Evolutionary conservation across 371 early-diverging fungal species (phyloP), one percentile per base, ranked within the genome.

Genomic region (Mucor racemosus): DNA sequence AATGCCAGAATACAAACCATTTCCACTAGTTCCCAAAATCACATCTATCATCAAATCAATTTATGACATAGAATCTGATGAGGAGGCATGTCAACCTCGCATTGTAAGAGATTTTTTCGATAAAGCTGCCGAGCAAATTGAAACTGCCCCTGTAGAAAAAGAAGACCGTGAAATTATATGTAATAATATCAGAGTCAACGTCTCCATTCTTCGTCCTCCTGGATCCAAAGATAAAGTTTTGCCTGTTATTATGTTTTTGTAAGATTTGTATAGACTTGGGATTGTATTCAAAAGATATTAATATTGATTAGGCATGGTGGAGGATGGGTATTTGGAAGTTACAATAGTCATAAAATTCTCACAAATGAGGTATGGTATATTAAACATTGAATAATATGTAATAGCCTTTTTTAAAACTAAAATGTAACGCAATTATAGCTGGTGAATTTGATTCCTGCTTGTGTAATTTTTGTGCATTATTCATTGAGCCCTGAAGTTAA

Each of bases 391-490:
- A 48, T 61, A 61, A 46, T 61, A 33, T 15, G 61, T 48, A 8
- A 15, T 33, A n/a, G 17, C 31, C 31, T n/a, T 33, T 41, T 39
- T 40, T 58, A 7, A 17, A 21, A 7, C 40, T 4, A 14, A 40
- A 55, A 21, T 13, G 34, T 15, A 31, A 38, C 35, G 33, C 15
- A 39, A 13, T 21, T 36, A 11, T 67, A 69, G 69, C 19, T 64
- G 31, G 69, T 64, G 13, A 64, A 64, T 36, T 34, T 50, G 17
- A 17, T 60, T 17, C 60, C 59, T 41, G 64, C 64, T 7, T 69
- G 56, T 46, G 62, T 77, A 0, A 46, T 77, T 9, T 77, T 75
- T 53, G 73, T 75, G 1, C 60, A 66, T 19, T 77, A 73, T 41
- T 58, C 68, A 1, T 21, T 61, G 13, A 58, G 65, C 4, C 76